These are phyloP conservation scores for Paramecium sexaurelia DNA, from an alignment of 73 alveolate genomes.

Conservation along the genomic window DNA sequence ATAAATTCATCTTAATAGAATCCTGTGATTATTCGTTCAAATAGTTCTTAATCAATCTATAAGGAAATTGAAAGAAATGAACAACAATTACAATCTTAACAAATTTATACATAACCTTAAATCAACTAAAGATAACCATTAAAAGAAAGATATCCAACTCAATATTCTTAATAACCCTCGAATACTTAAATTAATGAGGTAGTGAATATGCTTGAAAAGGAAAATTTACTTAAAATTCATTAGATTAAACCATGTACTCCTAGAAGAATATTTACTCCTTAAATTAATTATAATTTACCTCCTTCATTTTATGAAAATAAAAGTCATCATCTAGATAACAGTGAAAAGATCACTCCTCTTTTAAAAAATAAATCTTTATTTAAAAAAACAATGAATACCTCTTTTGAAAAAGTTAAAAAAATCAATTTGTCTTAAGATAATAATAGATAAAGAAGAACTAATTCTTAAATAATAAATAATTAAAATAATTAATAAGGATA, in stretches of 20 bases:
- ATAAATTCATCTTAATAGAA: background rate
- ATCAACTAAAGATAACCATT: background rate
- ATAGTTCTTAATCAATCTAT: background rate
- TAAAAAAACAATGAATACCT: background rate
- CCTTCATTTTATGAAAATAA: background rate
- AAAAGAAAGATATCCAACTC: background rate
- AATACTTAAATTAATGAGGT: background rate
- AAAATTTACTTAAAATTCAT: background rate
- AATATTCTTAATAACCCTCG: background rate
- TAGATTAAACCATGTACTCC: conserved; percentile 30
- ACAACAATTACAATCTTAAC: background rate
- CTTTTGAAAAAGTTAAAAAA: background rate
- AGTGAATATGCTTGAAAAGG: background rate
- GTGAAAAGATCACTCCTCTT: background rate
- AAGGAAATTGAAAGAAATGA: background rate
- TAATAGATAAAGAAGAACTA: conserved; percentile 9
- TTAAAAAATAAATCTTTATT: background rate
- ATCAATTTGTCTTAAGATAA: background rate
- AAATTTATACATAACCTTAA: background rate
- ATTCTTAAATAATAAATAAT: background rate
- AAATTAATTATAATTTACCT: conserved; percentile 4
- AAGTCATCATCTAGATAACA: background rate
- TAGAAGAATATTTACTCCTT: background rate
- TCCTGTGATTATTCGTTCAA: background rate
- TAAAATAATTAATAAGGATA: background rate